These are phyloP conservation scores for Nemania diffusa DNA, from an alignment of 2,329 filamentous ascomycete species.

Conservation along the genomic window DNA sequence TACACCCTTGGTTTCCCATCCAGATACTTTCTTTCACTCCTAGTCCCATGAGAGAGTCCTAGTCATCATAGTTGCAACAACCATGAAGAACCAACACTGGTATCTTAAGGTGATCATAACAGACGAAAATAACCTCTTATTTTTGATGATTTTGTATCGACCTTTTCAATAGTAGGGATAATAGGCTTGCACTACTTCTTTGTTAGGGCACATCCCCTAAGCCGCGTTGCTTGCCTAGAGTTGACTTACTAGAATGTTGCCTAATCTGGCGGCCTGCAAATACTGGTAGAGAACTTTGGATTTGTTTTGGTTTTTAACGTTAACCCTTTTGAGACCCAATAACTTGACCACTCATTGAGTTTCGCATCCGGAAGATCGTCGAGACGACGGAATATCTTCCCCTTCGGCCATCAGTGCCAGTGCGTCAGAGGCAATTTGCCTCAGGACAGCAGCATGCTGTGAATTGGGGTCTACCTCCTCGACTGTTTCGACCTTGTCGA, in stretches of 20 bases:
- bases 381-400: background rate
- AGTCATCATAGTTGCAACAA: background rate
- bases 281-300: background rate
- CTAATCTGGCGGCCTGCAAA: background rate
- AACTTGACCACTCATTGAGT: background rate
- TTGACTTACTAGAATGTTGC: background rate
- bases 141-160: background rate
- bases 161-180: background rate
- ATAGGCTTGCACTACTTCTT: background rate
- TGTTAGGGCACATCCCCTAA: background rate
- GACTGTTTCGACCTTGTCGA: background rate
- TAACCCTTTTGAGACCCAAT: background rate
- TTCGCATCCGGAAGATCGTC: background rate
- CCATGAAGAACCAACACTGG: background rate
- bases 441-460: slow-evolving; percentile 3
- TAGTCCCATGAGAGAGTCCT: too few relatives aligned
- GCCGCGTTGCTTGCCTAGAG: background rate
- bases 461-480: background rate
- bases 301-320: background rate
- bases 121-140: background rate
- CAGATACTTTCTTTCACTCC: background rate
- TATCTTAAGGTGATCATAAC: background rate
- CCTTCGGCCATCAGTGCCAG: slow-evolving; percentile 9
- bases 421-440: slow-evolving; percentile 20
- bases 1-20: background rate